Evolutionary conservation across 73 alveolate species (phyloP), one percentile per base, ranked within the genome.

Genomic region (Durusdinium trenchii): DNA sequence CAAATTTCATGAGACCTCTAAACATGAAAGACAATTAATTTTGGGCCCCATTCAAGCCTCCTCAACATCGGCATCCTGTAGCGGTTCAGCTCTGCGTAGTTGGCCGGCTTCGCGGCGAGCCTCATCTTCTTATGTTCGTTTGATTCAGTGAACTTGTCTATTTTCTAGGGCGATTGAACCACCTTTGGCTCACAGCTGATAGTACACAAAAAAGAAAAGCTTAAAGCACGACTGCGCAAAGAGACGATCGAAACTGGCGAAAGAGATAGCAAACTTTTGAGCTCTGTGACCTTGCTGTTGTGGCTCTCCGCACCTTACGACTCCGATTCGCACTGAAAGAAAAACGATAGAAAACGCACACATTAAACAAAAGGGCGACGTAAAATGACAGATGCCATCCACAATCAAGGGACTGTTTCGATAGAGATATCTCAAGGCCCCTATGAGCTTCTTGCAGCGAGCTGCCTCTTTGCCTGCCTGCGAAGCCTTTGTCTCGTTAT

Each of bases 381-480:
- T 46, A 81, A 46, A 1, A 26, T 6, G 35, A 23, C 28, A 81
- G 5, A 2, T 35, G 6, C 28, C 7, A 71, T 71, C 62, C n/a
- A n/a, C n/a, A 81, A 32, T 28, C 69, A 47, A 47, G 91, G 35
- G 14, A 32, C 91, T 81, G 69, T 81, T 81, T 23, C 91, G 67
- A 28, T 81, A 81, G 20, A 81, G 91, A 32, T 81, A 81, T 48
- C 91, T 14, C 71, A 81, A 28, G 7, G 91, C 91, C 3, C 91
- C 91, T 67, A 81, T 48, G 32, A 81, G 48, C 47, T 81, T 81
- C 69, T 81, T 81, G 71, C 91, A 81, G 28, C 91, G 67, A 6
- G 46, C 91, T 26, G 91, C 91, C 69, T 81, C 91, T 16, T 28
- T 45, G 23, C 91, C 91, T 0, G 91, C 91, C 91, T 81, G 91